Evolutionary conservation across 2,329 filamentous ascomycete species (phyloP).

Genomic region (Neurospora sp.): DNA sequence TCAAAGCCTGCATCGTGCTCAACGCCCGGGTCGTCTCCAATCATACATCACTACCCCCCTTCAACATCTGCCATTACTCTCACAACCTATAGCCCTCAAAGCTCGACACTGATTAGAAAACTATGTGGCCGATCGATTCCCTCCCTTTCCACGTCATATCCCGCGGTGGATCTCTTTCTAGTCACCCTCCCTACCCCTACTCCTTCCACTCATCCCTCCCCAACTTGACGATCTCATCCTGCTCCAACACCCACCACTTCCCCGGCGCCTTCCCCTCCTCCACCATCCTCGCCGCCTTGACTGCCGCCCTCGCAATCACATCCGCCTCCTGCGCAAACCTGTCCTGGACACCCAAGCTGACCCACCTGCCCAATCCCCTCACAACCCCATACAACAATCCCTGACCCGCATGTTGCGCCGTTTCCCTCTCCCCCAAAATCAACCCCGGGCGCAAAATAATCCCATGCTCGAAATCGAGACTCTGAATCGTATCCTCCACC

Average conservation of each 20-base stretch:
- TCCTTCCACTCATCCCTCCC: constrained; percentile 50
- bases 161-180: background rate
- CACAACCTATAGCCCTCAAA: background rate
- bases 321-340: constrained; percentile 63
- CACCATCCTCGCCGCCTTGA: constrained; percentile 49
- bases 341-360: constrained; percentile 46
- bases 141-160: background rate
- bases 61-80: background rate
- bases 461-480: constrained; percentile 64
- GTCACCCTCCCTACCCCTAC: constrained; percentile 4
- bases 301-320: constrained; percentile 60
- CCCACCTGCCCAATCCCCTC: constrained; percentile 43
- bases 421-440: constrained; percentile 61
- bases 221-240: constrained; percentile 54
- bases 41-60: background rate
- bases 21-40: background rate
- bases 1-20: background rate
- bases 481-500: constrained; percentile 68
- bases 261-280: constrained; percentile 48
- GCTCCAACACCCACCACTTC: constrained; percentile 52
- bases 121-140: background rate
- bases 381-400: constrained; percentile 46
- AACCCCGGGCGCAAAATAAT: constrained; percentile 67
- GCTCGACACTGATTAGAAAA: background rate
- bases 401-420: constrained; percentile 48